Evolutionary conservation across 345 rosid genomes (phyloP), one percentile per base, ranked within the genome.

Genomic region (Euphorbia pulcherrima): DNA sequence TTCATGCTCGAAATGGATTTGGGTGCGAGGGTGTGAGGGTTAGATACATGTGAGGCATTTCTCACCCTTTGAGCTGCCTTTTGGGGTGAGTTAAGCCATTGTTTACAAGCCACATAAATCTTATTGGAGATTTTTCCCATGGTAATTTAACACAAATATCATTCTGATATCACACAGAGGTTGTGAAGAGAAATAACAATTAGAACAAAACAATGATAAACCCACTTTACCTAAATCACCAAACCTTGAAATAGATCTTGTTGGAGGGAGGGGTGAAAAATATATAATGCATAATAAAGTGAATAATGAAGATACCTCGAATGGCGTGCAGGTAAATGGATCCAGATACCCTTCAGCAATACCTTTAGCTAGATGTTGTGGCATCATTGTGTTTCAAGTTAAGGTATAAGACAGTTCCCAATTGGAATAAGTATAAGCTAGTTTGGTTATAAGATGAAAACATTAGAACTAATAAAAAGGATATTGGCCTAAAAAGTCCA

Each of bases 401-500:
- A 94, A 88, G 89, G 84, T 29, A 60, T 54, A 67, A 60, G 48
- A 70, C 41, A 21, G 44, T 48, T 60, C 48, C 13, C 59, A 69
- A 62, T 21, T 4, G 52, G 9, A 62, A 26, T 35, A 20, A 24
- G 11, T 40, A 58, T 10, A 17, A 20, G 18, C 6, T n/a, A 52
- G 35, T 20, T 9, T 44, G 35, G 23, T 11, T 47, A 27, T 35
- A 64, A 37, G 27, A 54, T 12, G 37, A 67, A 61, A 41, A 33
- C 20, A 75, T 14, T 23, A 71, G 39, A 53, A 65, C 70, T 60
- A 62, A 68, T 17, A 21, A 46, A 71, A 83, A 94, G 97, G 99
- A 94, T 94, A 94, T 94, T 97, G 97, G 83, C 97, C 99, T 62
- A 91, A 69, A 68, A 88, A 94, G 21, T 91, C 82, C 78, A 85